Evolutionary conservation across 2,329 filamentous ascomycete genomes (phyloP), one percentile per base, ranked within the genome.

Genomic region (Aurifilum marmelostoma): DNA sequence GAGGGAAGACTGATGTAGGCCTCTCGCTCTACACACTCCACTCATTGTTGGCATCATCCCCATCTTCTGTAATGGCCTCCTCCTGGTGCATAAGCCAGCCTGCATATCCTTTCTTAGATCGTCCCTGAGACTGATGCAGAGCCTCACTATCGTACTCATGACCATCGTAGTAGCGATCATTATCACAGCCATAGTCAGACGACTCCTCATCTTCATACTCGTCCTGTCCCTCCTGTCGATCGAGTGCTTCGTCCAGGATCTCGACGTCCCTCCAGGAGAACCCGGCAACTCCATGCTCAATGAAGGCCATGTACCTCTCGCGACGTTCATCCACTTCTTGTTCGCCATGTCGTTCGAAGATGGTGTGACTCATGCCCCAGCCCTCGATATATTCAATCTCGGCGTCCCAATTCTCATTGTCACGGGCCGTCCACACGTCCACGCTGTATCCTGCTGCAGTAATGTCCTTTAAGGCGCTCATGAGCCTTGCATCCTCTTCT

Each of bases 11-110:
- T 67, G 41, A 65, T 65, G 29, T n/a, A 29, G n/a, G 62, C 61
- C 54, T 29, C 56, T 61, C 60, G 18, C 59, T 24, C 5, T 34
- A 37, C 47, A 54, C 60, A 18, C 34, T 21, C 8, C 24, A 37
- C 37, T 54, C 27, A 52, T 61, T 63, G 21, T 58, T 6, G 7
- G 1, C 27, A 7, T 65, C 67, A n/a, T 41, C 34, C 37, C 4
- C n/a, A 41, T n/a, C 21, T 62, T 41, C 59, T 62, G 56, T 9
- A 18, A 69, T 63, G n/a, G n/a, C 67, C 39, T 71, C 67, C 63
- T 69, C 69, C 41, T 56, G 56, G 37, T 71, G 64, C 43, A 69
- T 65, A 32, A 69, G 67, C 47, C 69, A 71, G 3, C 69, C 67
- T n/a, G 29, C 64, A 14, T 54, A 62, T 8, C 12, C 65, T 1